Conservation (phyloP, 2,329 filamentous ascomycete species). For the Leptographium lundbergii region DNA sequence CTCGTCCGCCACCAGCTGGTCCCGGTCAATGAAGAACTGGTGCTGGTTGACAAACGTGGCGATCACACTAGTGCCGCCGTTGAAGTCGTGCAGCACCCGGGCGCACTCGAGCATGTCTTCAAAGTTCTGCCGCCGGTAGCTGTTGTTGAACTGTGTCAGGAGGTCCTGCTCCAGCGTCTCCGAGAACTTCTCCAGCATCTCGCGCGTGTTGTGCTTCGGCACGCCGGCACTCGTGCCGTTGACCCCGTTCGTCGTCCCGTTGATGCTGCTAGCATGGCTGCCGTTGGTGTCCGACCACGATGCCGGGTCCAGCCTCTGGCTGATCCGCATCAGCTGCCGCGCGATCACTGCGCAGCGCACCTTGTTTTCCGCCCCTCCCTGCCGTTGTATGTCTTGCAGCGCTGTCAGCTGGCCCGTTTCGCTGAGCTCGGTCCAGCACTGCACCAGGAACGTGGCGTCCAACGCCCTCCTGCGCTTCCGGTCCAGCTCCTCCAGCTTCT, state of each 20-base stretch:
- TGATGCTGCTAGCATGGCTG: slow-evolving; percentile 26
- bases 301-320: slow-evolving; percentile 70
- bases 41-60: slow-evolving; percentile 97
- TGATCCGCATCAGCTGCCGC: slow-evolving; percentile 85
- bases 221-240: slow-evolving; percentile 34
- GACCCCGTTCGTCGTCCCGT: slow-evolving; percentile 34
- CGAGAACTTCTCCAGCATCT: slow-evolving; percentile 91
- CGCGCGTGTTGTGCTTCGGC: slow-evolving; percentile 56
- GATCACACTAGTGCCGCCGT: slow-evolving; percentile 88
- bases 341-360: slow-evolving; percentile 90
- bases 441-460: slow-evolving; percentile 88
- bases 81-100: slow-evolving; percentile 88
- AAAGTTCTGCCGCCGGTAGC: slow-evolving; percentile 88
- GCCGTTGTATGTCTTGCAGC: slow-evolving; percentile 78
- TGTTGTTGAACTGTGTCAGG: slow-evolving; percentile 92
- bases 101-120: slow-evolving; percentile 98
- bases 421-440: slow-evolving; percentile 93
- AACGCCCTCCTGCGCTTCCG: slow-evolving; percentile 78
- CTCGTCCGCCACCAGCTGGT: slow-evolving; percentile 82
- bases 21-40: slow-evolving; percentile 96
- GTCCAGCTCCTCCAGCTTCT: slow-evolving; percentile 86
- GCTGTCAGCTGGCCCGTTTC: slow-evolving; percentile 76
- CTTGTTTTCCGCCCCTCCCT: slow-evolving; percentile 80
- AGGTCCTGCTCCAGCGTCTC: slow-evolving; percentile 93
- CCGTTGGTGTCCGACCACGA: slow-evolving; percentile 56